Conservation (phyloP, 768 basidiomycete genomes). For the Collybia sp. region DNA sequence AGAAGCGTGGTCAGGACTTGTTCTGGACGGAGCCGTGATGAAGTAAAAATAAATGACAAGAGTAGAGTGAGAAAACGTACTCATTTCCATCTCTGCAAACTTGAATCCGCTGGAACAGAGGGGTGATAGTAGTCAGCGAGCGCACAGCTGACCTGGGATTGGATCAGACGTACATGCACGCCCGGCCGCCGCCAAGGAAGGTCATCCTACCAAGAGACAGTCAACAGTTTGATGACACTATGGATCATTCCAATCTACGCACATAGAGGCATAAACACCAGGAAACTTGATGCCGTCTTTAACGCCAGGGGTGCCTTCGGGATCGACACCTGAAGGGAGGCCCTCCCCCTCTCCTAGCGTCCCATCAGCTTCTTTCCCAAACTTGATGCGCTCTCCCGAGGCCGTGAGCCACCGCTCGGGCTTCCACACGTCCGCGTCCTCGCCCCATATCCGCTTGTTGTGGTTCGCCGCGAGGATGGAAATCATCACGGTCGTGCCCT, state of each 20-base stretch:
- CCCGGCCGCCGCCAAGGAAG: slow-evolving; percentile 26
- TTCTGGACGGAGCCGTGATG: slow-evolving; percentile 4
- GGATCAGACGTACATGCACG: slow-evolving; percentile 26
- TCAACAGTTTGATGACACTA: no score
- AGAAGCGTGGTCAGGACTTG: slow-evolving; percentile 12
- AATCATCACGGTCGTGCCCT: slow-evolving; percentile 23
- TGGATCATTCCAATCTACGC: slow-evolving; percentile 2
- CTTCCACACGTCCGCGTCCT: slow-evolving; percentile 33
- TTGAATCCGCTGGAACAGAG: slow-evolving; percentile 27
- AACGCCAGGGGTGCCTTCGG: slow-evolving; percentile 4
- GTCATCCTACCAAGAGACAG: slow-evolving; percentile 21
- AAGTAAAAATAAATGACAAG: neutral
- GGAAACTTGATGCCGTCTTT: slow-evolving; percentile 24
- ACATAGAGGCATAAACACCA: slow-evolving; percentile 32
- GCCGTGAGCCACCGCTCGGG: slow-evolving; percentile 33
- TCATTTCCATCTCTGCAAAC: slow-evolving; percentile 35
- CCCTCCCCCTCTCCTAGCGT: no score
- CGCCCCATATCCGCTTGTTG: slow-evolving; percentile 29
- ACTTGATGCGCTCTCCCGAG: slow-evolving; percentile 14
- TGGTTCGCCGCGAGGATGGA: slow-evolving; percentile 25
- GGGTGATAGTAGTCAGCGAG: neutral
- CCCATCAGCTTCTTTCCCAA: no score
- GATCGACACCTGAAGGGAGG: no score
- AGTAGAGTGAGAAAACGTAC: slow-evolving; percentile 17
- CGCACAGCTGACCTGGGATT: no score